Percentiles rank a stretch among this genome's conserved stretches.
These are phyloP conservation scores for Colletotrichum navitas DNA, from an alignment of 2,329 filamentous ascomycete species.

Conservation along the genomic window DNA sequence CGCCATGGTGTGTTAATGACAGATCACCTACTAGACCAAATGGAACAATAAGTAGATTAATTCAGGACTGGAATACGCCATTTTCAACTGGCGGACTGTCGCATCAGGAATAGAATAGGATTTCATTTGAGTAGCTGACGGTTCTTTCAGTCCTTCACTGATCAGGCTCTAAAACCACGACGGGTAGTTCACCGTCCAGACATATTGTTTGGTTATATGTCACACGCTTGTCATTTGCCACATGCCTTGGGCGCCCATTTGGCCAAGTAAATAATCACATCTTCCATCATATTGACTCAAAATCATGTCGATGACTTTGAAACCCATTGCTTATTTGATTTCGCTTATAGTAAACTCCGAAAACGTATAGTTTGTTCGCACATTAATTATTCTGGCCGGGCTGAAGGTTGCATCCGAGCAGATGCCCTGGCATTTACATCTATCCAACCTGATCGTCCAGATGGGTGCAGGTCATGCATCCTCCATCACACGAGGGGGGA, in stretches of 20 bases:
- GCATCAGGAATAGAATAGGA: neutral
- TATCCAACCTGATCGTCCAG: neutral
- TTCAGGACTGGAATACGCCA: slow-evolving; percentile 11
- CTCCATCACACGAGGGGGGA: neutral
- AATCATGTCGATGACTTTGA: neutral
- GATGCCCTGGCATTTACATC: slow-evolving; percentile 1
- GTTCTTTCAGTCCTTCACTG: neutral
- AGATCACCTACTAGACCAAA: slow-evolving; percentile 14
- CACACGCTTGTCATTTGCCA: too few relatives aligned
- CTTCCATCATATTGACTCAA: neutral
- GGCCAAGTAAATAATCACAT: too few relatives aligned
- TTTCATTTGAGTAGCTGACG: neutral
- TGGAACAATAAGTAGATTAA: slow-evolving; percentile 4
- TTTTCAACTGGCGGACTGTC: neutral
- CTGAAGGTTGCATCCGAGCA: slow-evolving; percentile 12
- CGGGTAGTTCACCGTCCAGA: neutral
- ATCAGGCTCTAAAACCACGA: neutral
- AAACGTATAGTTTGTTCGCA: neutral
- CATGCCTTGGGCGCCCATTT: accelerated
- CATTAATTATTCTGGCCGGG: neutral
- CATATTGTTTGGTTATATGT: neutral
- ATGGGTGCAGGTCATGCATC: slow-evolving; percentile 10
- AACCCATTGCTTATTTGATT: neutral
- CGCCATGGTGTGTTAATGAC: slow-evolving; percentile 3
- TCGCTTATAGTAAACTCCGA: neutral